Evolutionary conservation across 2,329 filamentous ascomycete species (phyloP).

Genomic region (Annulohypoxylon truncatum): DNA sequence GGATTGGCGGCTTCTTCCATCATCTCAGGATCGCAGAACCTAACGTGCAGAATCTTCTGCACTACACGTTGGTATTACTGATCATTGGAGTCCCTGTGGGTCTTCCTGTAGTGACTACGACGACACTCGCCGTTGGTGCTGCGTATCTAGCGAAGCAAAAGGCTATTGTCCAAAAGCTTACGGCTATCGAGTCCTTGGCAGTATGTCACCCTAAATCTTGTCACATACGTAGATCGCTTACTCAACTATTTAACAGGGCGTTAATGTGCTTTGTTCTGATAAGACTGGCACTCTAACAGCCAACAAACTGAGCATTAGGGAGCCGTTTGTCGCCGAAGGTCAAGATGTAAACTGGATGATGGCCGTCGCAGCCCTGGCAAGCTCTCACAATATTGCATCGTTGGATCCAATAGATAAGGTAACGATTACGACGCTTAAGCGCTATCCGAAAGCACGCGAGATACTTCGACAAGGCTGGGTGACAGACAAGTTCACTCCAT

Average conservation of each 20-base stretch:
- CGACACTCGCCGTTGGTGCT: constrained; percentile 80
- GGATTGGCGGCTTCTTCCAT: constrained; percentile 84
- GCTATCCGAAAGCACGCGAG: constrained; percentile 81
- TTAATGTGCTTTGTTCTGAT: constrained; percentile 83
- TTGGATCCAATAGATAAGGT: constrained; percentile 85
- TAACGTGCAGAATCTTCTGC: constrained; percentile 70
- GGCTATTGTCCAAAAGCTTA: constrained; percentile 83
- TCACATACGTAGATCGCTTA: background rate
- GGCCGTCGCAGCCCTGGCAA: constrained; percentile 80
- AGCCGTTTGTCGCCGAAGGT: constrained; percentile 80
- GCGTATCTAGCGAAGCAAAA: constrained; percentile 82
- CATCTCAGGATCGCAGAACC: constrained; percentile 71
- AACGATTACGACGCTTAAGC: constrained; percentile 79
- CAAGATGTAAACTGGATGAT: constrained; percentile 88
- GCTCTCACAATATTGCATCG: constrained; percentile 82
- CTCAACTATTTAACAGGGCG: constrained; percentile 58
- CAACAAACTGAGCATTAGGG: constrained; percentile 80
- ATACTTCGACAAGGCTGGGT: constrained; percentile 80
- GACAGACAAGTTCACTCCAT: constrained; percentile 81
- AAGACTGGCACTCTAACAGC: constrained; percentile 83
- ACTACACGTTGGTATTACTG: constrained; percentile 76
- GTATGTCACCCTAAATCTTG: constrained; percentile 39
- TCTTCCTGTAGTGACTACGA: constrained; percentile 83
- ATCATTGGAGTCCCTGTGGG: constrained; percentile 84
- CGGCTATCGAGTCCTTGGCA: constrained; percentile 80